Base-by-base conservation (phyloP, 2,329 filamentous ascomycete species). In the Monascus ruber region DNA sequence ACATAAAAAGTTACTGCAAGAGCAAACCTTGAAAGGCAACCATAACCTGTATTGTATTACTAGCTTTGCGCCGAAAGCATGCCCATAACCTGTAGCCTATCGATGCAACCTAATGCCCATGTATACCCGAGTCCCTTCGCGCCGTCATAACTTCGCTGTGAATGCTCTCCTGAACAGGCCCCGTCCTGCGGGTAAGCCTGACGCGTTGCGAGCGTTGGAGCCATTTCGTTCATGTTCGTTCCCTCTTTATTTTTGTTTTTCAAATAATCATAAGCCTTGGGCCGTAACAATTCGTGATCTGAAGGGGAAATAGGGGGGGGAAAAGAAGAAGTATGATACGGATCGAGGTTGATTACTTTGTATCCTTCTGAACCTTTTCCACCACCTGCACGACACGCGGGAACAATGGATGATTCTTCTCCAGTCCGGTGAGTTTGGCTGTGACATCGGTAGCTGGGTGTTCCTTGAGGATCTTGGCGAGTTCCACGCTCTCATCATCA, bases 401-500 rank as follows among this genome's bases (percentile, higher is more conserved):
- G 66, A 81, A 94, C 41, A 96, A 74, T 57, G 85, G 82, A 59
- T 96, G 85, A 24, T 64, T 70, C 43, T 77, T 67, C 53, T 86
- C 78, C 41, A 98, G 72, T 32, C 87, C 87, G 50, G 85, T 93
- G 47, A 98, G 76, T 64, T 89, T 76, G 59, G 72, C 69, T 34
- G 89, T 85, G 6, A 89, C 83, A 1, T 83, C 80, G 51, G 84
- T 79, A 9, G 89, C 71, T 2, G 72, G 71, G 56, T 82, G 75
- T 46, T 80, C 73, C 44, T 83, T 78, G 69, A 98, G 82, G 58
- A 93, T 86, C 70, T 84, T 79, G 54, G 85, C 85, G 7, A 98
- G 74, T 65, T 94, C 81, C 49, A 69, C 72, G 47, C 84, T 93
- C 75, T 96, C 91, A 0, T 93, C 85, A 47, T 98, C 91, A 8